Base-by-base conservation (phyloP, 441 rosid species). In the Erysimum pusillum region DNA sequence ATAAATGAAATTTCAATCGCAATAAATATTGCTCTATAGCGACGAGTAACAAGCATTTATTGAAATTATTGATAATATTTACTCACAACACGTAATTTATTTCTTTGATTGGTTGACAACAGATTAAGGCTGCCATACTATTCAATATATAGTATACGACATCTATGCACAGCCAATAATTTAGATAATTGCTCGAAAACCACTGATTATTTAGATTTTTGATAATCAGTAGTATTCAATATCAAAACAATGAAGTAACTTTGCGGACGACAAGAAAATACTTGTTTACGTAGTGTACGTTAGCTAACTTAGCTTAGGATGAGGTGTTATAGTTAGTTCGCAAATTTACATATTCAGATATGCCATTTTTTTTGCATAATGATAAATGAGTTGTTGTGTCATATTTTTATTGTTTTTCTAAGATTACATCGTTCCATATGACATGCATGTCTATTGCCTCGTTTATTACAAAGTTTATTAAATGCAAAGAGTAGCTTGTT, bases 31-130 rank as follows among this genome's bases (percentile, higher is more conserved):
- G 39, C 38, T 35, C 34, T 46, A 46, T 45, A 39, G 45, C 53
- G 57, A 63, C 18, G 46, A 77, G 62, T 70, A 49, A 71, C 48
- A 71, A 31, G 25, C 53, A 76, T 76, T 69, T 76, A 63, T 76
- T 76, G 67, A 71, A 64, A 57, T 64, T 48, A 64, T 39, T 57
- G 61, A 57, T 51, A 13, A 45, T 63, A 56, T 53, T 54, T 45
- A 54, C 75, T 45, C 45, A 36, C 41, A 67, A 56, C 80, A 67
- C 7, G 45, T 63, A 56, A 56, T 76, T 76, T 46, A 76, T 70
- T 63, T 17, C 9, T 56, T 52, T 69, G 75, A 69, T 69, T 63
- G 65, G 59, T 76, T n/a, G 51, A 63, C 60, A 2, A 54, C 10
- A 51, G 38, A 49, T 14, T 39, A 67, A 75, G 56, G 69, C 79